phyloP scores from a whole-genome alignment of 2,329 filamentous ascomycete species.

The Gremmenia infestans region DNA sequence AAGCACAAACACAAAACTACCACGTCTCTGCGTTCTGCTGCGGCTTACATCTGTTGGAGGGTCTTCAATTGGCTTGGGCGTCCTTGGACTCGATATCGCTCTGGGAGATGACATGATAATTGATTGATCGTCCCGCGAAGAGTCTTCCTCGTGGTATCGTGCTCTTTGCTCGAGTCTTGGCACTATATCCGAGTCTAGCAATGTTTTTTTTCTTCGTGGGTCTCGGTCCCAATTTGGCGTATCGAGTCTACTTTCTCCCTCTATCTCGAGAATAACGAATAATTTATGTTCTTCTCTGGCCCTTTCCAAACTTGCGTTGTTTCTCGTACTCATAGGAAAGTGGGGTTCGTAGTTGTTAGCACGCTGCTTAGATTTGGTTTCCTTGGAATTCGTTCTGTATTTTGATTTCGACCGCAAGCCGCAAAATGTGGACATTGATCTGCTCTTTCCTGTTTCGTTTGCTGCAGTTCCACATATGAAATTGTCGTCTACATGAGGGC shows the following conservation, averaged over 20 bases:
- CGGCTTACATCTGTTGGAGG: slow-evolving; percentile 9
- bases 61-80: slow-evolving; percentile 3
- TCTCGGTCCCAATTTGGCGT: neutral
- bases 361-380: neutral
- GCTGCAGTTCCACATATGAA: neutral
- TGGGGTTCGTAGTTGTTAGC: neutral
- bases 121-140: neutral
- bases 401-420: neutral
- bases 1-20: neutral
- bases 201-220: neutral
- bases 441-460: neutral
- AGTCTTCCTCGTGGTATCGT: neutral
- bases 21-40: neutral
- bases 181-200: neutral
- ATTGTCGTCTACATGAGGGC: neutral
- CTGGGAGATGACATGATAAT: neutral
- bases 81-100: slow-evolving; percentile 2
- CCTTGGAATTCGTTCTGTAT: neutral
- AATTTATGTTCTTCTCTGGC: neutral
- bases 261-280: neutral
- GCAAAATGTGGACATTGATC: neutral
- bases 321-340: neutral
- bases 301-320: neutral
- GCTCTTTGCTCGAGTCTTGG: neutral
- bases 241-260: neutral